These are phyloP conservation scores for Coemansia sp. DNA, from an alignment of 192 early-diverging fungal species.

Conservation along the genomic window DNA sequence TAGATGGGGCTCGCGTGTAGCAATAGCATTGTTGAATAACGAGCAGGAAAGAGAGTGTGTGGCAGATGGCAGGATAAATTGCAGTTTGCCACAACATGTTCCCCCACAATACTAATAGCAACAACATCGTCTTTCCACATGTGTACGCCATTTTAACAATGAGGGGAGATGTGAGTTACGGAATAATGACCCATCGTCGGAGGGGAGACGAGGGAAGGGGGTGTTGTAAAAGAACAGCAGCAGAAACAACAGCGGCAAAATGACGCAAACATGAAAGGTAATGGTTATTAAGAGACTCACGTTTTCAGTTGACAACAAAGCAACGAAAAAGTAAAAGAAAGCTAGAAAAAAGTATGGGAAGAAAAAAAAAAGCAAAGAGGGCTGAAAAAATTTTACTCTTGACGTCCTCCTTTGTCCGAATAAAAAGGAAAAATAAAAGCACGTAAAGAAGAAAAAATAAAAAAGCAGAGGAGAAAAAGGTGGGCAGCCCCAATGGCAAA, in stretches of 20 bases:
- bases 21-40: not conserved
- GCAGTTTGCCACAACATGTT: not conserved
- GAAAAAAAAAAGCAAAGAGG: constrained; percentile 13
- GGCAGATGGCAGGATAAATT: not conserved
- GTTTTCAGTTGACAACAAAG: constrained; percentile 17
- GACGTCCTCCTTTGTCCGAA: constrained; percentile 15
- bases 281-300: constrained; percentile 9
- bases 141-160: not conserved
- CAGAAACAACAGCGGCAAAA: not conserved
- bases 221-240: too few relatives aligned
- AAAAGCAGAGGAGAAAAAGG: constrained; percentile 51
- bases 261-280: constrained; percentile 1
- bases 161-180: not conserved
- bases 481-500: constrained; percentile 18
- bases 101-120: not conserved
- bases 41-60: not conserved
- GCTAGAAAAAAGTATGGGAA: constrained; percentile 9
- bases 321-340: constrained; percentile 10
- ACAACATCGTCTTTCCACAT: not conserved
- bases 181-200: not conserved
- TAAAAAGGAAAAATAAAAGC: constrained; percentile 25
- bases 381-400: constrained; percentile 8
- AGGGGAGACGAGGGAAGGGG: constrained; percentile 2
- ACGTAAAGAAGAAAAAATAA: constrained; percentile 30
- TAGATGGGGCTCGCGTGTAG: not conserved